A percentile compares a stretch with the other conserved stretches of the same genome.
Evolutionary conservation across 805 yeast genomes (phyloP).

Genomic region (Teunomyces pallodes): DNA sequence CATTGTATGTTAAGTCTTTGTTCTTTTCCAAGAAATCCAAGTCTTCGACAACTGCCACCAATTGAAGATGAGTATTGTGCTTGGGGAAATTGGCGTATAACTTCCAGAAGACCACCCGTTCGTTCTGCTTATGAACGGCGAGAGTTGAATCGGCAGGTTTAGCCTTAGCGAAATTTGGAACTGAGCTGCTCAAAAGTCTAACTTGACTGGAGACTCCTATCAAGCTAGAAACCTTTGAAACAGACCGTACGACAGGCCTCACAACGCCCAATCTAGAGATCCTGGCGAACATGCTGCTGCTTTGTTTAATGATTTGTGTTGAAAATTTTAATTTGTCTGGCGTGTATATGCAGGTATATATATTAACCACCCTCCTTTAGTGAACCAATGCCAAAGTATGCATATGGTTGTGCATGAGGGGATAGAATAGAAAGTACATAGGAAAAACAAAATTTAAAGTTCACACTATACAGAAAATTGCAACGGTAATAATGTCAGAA

Average conservation of each 20-base stretch:
- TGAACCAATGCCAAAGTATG: neutral
- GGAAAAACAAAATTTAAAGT: neutral
- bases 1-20: conserved; percentile 55
- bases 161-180: neutral
- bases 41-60: conserved; percentile 70
- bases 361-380: neutral
- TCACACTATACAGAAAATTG: neutral
- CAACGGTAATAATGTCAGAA: too few species aligned
- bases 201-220: neutral
- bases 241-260: neutral
- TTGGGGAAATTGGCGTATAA: conserved; percentile 74
- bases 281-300: conserved; percentile 9
- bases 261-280: conserved; percentile 7
- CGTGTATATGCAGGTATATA: neutral
- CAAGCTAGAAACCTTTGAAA: neutral
- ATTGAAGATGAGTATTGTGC: conserved; percentile 80
- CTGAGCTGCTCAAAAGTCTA: neutral
- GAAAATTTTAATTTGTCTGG: conserved; percentile 1
- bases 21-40: conserved; percentile 55
- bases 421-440: neutral
- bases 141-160: conserved; percentile 1
- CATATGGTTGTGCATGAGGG: neutral
- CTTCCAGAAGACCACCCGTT: conserved; percentile 58
- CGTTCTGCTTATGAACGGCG: conserved; percentile 6
- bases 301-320: neutral